Conservation (phyloP, 441 rosid genomes). For the Croton laevigatus region DNA sequence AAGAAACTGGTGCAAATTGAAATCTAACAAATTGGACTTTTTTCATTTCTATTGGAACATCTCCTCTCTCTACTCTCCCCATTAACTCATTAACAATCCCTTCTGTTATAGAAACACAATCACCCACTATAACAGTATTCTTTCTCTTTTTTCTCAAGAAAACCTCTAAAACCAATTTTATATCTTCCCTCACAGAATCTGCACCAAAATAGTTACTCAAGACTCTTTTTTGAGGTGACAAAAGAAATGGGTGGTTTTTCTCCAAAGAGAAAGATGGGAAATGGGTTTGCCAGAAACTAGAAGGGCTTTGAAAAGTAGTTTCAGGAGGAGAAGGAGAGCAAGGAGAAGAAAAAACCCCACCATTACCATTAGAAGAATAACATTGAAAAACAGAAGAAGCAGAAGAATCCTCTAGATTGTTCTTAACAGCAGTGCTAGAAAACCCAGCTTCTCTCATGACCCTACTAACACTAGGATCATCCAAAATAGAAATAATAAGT, state of each 20-base stretch:
- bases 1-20: slow-evolving; percentile 59
- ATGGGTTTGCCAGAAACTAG: slow-evolving; percentile 56
- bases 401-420: slow-evolving; percentile 65
- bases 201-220: slow-evolving; percentile 30
- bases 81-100: slow-evolving; percentile 52
- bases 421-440: slow-evolving; percentile 74
- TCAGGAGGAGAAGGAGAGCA: slow-evolving; percentile 61
- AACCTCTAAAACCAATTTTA: slow-evolving; percentile 65
- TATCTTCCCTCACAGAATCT: slow-evolving; percentile 55
- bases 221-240: slow-evolving; percentile 44
- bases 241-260: slow-evolving; percentile 50
- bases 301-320: slow-evolving; percentile 33
- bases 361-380: slow-evolving; percentile 29
- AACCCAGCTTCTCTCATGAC: slow-evolving; percentile 96
- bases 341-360: slow-evolving; percentile 77
- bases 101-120: slow-evolving; percentile 51
- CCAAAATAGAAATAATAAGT: slow-evolving; percentile 77
- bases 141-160: slow-evolving; percentile 58
- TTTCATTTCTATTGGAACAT: slow-evolving; percentile 65
- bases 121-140: slow-evolving; percentile 77
- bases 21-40: slow-evolving; percentile 57
- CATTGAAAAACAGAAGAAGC: slow-evolving; percentile 64
- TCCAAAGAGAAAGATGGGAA: slow-evolving; percentile 48
- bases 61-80: slow-evolving; percentile 62
- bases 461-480: slow-evolving; percentile 93